phyloP scores from a whole-genome alignment of 2,329 filamentous ascomycete species.

The Aureobasidium vineae region DNA sequence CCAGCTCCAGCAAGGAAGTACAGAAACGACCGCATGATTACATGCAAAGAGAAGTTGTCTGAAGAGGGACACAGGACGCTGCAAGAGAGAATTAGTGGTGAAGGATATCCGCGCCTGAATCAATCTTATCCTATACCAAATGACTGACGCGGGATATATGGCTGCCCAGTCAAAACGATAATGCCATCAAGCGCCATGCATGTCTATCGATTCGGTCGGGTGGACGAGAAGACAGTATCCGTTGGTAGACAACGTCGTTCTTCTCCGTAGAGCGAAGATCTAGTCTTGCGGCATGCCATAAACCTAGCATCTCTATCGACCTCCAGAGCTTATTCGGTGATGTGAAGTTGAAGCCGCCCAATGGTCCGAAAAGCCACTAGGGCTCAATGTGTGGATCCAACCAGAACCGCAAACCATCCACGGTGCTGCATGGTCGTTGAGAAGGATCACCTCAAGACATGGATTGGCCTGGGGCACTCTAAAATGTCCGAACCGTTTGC shows the following conservation, averaged over 20 bases:
- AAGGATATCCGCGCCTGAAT: background rate
- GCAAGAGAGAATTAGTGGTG: background rate
- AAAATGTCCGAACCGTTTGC: conserved; percentile 12
- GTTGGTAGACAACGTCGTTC: background rate
- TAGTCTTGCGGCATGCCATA: background rate
- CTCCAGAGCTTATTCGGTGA: background rate
- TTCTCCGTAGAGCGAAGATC: background rate
- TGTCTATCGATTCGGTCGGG: background rate
- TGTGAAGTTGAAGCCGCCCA: background rate
- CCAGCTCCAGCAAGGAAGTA: background rate
- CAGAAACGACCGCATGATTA: background rate
- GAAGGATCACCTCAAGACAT: background rate
- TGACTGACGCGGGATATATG: background rate
- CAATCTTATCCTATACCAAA: background rate
- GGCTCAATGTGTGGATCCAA: background rate
- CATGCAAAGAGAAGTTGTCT: background rate
- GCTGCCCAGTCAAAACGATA: background rate
- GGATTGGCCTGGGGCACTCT: background rate
- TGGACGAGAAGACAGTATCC: background rate
- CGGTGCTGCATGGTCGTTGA: background rate
- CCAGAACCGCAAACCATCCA: background rate
- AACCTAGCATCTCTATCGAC: background rate
- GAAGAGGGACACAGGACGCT: background rate
- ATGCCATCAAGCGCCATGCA: background rate
- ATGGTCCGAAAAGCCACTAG: background rate